These are phyloP conservation scores for Plenodomus biglobosus DNA, from an alignment of 2,329 filamentous ascomycete genomes.

Conservation along the genomic window DNA sequence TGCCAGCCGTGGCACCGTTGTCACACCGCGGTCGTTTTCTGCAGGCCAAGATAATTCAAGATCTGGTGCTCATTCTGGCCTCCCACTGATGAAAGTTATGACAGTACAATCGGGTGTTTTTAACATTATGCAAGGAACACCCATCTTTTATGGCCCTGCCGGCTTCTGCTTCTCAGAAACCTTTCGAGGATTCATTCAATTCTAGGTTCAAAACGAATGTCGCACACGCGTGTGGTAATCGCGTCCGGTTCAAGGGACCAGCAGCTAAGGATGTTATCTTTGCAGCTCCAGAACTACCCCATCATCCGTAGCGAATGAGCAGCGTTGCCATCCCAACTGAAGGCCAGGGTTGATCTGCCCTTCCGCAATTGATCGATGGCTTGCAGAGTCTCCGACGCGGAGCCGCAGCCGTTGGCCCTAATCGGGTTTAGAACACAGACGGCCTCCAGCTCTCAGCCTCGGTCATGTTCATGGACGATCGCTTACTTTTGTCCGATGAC, in stretches of 20 bases:
- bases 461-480: slow-evolving; percentile 18
- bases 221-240: slow-evolving; percentile 3
- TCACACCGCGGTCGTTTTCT: background rate
- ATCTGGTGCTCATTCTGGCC: background rate
- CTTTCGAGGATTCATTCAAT: too few species aligned
- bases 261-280: slow-evolving; percentile 11
- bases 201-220: background rate
- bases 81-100: background rate
- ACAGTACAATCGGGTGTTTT: background rate
- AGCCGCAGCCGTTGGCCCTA: slow-evolving; percentile 29
- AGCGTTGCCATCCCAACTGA: slow-evolving; percentile 5
- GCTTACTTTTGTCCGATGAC: slow-evolving; percentile 28
- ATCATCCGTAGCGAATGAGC: slow-evolving; percentile 9
- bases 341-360: slow-evolving; percentile 13
- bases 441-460: slow-evolving; percentile 8
- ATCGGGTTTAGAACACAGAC: background rate
- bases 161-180: background rate
- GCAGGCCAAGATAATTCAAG: background rate
- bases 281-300: slow-evolving; percentile 16
- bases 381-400: slow-evolving; percentile 17
- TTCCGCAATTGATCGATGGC: slow-evolving; percentile 17
- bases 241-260: slow-evolving; percentile 1
- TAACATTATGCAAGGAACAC: background rate
- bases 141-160: background rate
- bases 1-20: background rate